These are phyloP conservation scores for Cerrena zonata DNA, from an alignment of 1,284 basidiomycete species.

Conservation along the genomic window DNA sequence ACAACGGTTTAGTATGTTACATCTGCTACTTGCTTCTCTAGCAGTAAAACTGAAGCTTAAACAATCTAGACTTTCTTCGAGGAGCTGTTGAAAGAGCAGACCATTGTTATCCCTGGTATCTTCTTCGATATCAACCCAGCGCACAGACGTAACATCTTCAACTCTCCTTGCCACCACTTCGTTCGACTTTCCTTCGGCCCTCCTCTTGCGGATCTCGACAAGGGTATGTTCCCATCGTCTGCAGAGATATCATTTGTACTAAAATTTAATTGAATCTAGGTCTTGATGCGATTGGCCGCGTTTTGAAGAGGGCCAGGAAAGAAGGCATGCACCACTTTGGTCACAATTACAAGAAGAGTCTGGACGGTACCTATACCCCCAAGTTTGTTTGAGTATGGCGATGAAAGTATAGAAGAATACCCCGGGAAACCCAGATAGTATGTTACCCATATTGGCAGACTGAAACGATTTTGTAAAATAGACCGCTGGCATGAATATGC, in stretches of 20 bases:
- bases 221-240: conserved; percentile 42
- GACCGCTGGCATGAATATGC: too few relatives aligned
- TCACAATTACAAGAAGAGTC: conserved; percentile 60
- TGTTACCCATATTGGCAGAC: too few relatives aligned
- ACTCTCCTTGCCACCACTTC: conserved; percentile 87
- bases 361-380: conserved; percentile 30
- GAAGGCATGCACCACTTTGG: conserved; percentile 58
- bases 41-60: neutral
- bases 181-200: conserved; percentile 86
- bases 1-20: conserved; percentile 72
- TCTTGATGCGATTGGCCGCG: conserved; percentile 78
- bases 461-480: too few relatives aligned
- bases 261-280: conserved; percentile 35
- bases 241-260: too few relatives aligned
- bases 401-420: neutral
- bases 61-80: conserved; percentile 79
- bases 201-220: conserved; percentile 75
- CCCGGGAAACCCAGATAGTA: too few relatives aligned
- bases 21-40: neutral
- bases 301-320: conserved; percentile 67
- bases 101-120: conserved; percentile 84
- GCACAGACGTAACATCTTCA: conserved; percentile 81
- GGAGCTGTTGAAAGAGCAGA: conserved; percentile 85
- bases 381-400: conserved; percentile 3
- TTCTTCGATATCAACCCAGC: conserved; percentile 88